Base-by-base conservation (phyloP, 371 early-diverging fungal genomes). In the Fennellomyces sp. region DNA sequence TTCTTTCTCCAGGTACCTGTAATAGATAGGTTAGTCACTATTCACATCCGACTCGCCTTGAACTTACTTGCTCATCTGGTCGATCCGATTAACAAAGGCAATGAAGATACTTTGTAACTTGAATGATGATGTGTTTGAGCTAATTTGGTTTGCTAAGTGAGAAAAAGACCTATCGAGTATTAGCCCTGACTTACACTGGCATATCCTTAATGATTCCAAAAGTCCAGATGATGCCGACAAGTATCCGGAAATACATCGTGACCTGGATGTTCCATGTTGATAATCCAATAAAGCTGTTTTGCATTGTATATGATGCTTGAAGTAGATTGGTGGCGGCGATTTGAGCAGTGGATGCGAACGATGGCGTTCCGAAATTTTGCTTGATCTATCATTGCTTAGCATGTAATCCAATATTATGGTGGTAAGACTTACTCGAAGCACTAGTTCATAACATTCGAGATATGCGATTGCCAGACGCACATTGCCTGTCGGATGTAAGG, bases 251-350 rank as follows among this genome's bases (percentile, higher is more conserved):
- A 58, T 75, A 80, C 27, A 78, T 68, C 15, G 73, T 74, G 3
- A 78, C 75, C 27, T 78, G 66, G 11, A 72, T 65, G 15, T 79
- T 69, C 11, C 64, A 52, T 21, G 75, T 57, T 25, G 79, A 71
- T 19, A 88, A 58, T 6, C 87, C 84, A 7, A 89, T 67, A 64
- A 89, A 81, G 1, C 87, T 84, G 49, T 87, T 70, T 59, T 91
- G 89, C 81, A 90, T 90, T 2, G 74, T 79, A 54, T 87, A 84
- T 0, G 86, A 80, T 15, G 71, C 65, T 6, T 70, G 71, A 6
- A 82, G 62, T 2, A 84, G 67, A 36, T 67, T 70, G 7, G 81
- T 72, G 0, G 83, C 80, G 5, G 70, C 53, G 10, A 62, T 38
- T 17, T 79, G 81, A 12, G 78, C 82, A 12, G 70, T 68, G 15